A percentile compares a stretch with the other conserved stretches of the same genome.
phyloP scores from a whole-genome alignment of 2,329 filamentous ascomycete species.

The Aspergillus flavus region DNA sequence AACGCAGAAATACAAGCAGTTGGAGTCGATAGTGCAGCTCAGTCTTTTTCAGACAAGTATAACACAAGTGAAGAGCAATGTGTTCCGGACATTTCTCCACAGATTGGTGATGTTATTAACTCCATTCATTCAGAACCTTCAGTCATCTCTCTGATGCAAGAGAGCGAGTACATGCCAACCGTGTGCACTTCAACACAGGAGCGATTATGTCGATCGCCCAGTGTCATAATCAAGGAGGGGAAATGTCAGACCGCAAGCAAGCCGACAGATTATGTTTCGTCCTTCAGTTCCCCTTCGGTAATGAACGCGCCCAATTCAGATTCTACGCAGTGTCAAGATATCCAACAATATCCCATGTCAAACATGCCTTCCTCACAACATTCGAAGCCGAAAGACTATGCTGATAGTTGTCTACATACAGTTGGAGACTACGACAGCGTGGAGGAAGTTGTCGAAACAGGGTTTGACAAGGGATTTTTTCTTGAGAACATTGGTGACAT shows the following conservation, averaged over 20 bases:
- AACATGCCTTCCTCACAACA: background rate
- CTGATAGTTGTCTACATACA: too few relatives aligned
- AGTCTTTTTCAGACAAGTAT: background rate
- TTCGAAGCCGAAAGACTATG: background rate
- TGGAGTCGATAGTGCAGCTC: background rate
- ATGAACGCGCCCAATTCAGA: background rate
- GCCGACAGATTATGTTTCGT: too few relatives aligned
- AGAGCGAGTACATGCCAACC: background rate
- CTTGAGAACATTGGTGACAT: background rate
- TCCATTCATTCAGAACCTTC: background rate
- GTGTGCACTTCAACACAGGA: background rate
- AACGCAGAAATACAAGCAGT: background rate
- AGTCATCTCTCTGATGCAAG: background rate
- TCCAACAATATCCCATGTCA: background rate
- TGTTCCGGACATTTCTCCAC: background rate
- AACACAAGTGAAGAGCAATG: background rate
- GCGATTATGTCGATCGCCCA: background rate
- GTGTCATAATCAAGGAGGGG: background rate
- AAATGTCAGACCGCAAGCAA: background rate
- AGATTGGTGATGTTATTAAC: background rate
- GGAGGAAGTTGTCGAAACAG: too few relatives aligned
- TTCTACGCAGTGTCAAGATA: background rate
- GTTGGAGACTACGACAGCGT: too few relatives aligned
- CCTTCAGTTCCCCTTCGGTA: background rate
- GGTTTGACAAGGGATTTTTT: background rate